Conservation (phyloP, 2,329 filamentous ascomycete genomes). For the Colletotrichum sp. region DNA sequence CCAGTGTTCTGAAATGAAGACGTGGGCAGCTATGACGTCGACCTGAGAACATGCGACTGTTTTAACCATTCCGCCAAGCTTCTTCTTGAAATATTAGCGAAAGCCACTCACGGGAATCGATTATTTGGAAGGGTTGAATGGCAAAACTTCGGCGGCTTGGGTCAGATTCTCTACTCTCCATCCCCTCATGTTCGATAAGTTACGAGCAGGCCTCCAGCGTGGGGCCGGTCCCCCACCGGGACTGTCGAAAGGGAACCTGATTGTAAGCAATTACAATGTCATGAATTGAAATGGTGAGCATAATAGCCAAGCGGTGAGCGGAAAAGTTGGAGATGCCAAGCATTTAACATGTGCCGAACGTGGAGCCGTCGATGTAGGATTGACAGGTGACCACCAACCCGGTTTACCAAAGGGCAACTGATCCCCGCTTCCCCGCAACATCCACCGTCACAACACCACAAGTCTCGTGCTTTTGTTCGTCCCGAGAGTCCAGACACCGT, state of each 20-base stretch:
- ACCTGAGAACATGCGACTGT: background rate
- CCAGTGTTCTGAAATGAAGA: background rate
- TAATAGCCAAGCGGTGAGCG: background rate
- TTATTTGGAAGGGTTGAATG: background rate
- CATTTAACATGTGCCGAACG: conserved; percentile 5
- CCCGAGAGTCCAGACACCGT: background rate
- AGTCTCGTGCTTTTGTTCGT: background rate
- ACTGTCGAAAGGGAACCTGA: background rate
- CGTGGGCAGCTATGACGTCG: background rate
- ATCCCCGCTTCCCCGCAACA: conserved; percentile 2
- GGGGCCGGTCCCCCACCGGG: background rate
- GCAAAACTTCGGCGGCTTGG: background rate
- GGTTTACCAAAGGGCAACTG: background rate
- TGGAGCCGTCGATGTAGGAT: background rate
- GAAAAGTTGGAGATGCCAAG: background rate
- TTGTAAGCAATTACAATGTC: background rate
- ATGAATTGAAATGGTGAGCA: background rate
- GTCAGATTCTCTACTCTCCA: background rate
- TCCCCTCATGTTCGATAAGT: background rate
- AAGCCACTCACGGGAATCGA: background rate
- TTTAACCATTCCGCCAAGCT: background rate
- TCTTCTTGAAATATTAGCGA: background rate
- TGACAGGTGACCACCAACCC: conserved; percentile 17
- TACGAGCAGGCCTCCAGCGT: background rate
- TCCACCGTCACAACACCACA: background rate